A percentile compares a stretch with the other conserved stretches of the same genome.
Evolutionary conservation across 2,329 filamentous ascomycete species (phyloP).

Genomic region (Sarocladium kiliense): DNA sequence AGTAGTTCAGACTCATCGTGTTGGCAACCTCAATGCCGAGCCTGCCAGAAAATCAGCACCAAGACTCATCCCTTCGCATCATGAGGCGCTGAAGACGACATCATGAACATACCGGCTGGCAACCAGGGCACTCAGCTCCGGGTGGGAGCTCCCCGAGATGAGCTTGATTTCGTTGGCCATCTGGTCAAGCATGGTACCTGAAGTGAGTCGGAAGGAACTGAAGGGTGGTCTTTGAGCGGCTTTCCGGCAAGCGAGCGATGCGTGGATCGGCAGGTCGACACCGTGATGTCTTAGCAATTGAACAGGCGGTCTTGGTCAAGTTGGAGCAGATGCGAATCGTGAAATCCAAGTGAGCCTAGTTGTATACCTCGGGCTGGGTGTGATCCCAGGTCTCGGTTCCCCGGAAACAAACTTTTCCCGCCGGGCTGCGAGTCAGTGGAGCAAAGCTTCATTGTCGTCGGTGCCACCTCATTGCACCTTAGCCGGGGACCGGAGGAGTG

Average conservation of each 20-base stretch:
- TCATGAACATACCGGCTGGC: conserved; percentile 33
- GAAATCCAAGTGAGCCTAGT: not conserved
- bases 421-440: conserved; percentile 9
- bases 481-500: conserved; percentile 4
- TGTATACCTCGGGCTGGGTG: not conserved
- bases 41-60: conserved; percentile 35
- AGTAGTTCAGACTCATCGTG: conserved; percentile 78
- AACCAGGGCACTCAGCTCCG: conserved; percentile 40
- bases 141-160: conserved; percentile 44
- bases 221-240: conserved; percentile 5
- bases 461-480: not conserved
- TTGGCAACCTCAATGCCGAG: conserved; percentile 74
- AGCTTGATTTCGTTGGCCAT: conserved; percentile 52
- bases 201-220: not conserved
- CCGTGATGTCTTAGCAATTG: not conserved
- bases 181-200: conserved; percentile 29
- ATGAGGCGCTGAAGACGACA: not conserved
- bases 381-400: conserved; percentile 7
- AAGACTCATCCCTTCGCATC: conserved; percentile 10
- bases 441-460: conserved; percentile 8
- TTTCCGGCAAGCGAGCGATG: not conserved
- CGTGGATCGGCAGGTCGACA: not conserved
- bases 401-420: conserved; percentile 10
- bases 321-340: not conserved
- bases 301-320: not conserved